Base-by-base conservation (phyloP, 148 eudicot genomes). In the Rhododendron molle region DNA sequence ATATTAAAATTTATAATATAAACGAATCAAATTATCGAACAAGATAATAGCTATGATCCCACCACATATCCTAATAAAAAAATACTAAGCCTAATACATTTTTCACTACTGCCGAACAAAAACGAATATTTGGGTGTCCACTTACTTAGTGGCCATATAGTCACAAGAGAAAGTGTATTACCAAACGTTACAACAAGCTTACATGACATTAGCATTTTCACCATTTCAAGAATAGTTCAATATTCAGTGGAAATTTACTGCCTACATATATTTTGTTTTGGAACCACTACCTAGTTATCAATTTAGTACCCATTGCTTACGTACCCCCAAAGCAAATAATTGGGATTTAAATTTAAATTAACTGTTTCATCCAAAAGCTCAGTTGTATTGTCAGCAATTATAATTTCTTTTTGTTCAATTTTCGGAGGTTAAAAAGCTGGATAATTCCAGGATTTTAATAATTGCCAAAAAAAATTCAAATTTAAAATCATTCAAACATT, bases 51-150 rank as follows among this genome's bases (percentile, higher is more conserved):
- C 11, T 62, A 7, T 8, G 30, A 11, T 62, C 69, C 9, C 13
- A 23, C 28, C 28, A 60, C 28, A 0, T 0, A 21, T 60, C 10
- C 2, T 21, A 60, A 60, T 60, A 60, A 60, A 7, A 60, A 60
- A 7, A 60, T 60, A 26, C 5, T 16, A 7, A 23, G 1, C 69
- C 28, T 62, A n/a, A 30, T 69, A 8, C 76, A 4, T 71, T 30
- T 71, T 32, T 11, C 23, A 76, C 40, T 76, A 44, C 15, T 3
- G 34, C 32, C 30, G 1, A 44, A 77, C 12, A 44, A 7, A 77
- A 81, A 30, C 44, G 15, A 21, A 8, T 21, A 32, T 52, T 56
- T 69, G 77, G 89, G 83, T 85, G 7, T 62, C 85, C 80, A 77
- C 43, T 78, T 36, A 38, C 6, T 84, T 14, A 78, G 76, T 50